Conservation (phyloP, 371 early-diverging fungal genomes). For the Astathelohania contejeani region DNA sequence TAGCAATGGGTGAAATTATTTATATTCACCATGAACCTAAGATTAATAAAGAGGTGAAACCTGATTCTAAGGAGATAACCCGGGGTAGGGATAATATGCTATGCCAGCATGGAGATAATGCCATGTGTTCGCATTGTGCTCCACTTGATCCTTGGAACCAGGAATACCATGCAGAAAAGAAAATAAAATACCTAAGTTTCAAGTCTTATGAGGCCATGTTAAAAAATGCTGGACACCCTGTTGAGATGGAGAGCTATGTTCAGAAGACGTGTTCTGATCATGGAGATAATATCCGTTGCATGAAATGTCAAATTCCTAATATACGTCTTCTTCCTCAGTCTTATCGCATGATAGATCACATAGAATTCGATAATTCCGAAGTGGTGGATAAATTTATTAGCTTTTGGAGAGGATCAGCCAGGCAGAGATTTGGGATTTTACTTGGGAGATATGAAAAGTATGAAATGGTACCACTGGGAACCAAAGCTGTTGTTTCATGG, state of each 20-base stretch:
- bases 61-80: conserved; percentile 1
- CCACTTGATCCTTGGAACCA: conserved; percentile 44
- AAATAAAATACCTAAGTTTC: conserved; percentile 44
- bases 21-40: not conserved
- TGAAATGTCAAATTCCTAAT: conserved; percentile 39
- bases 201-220: conserved; percentile 41
- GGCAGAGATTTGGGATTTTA: conserved; percentile 40
- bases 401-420: conserved; percentile 23
- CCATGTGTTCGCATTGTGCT: conserved; percentile 49
- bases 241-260: conserved; percentile 28
- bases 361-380: conserved; percentile 42
- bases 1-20: not conserved
- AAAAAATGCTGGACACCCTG: conserved; percentile 17
- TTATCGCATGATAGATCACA: conserved; percentile 48
- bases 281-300: conserved; percentile 25
- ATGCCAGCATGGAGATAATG: conserved; percentile 43
- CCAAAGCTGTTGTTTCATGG: conserved; percentile 42
- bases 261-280: conserved; percentile 32
- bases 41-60: not conserved
- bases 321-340: conserved; percentile 39
- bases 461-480: conserved; percentile 34
- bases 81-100: conserved; percentile 10
- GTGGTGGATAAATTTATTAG: conserved; percentile 43
- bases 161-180: conserved; percentile 33
- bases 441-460: conserved; percentile 44